Conservation (phyloP, 768 basidiomycete genomes). For the Tephrocybe sp. region DNA sequence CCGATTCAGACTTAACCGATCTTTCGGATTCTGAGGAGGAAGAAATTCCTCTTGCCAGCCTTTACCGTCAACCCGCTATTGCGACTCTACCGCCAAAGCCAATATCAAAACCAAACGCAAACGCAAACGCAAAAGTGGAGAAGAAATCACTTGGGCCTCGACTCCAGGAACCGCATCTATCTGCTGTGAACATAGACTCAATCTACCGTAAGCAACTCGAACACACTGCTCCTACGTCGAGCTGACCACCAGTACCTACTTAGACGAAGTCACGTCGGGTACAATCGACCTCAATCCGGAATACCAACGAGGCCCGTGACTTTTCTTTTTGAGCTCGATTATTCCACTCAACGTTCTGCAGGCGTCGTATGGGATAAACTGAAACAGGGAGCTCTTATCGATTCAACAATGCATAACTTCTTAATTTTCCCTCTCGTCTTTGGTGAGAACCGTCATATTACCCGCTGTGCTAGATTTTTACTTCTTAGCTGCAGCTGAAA, state of each 20-base stretch:
- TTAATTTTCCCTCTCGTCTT: conserved; percentile 71
- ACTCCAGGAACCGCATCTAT: conserved; percentile 26
- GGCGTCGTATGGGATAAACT: conserved; percentile 65
- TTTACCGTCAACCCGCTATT: conserved; percentile 18
- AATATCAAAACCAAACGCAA: too few relatives aligned
- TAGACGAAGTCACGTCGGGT: conserved; percentile 49
- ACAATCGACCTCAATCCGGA: conserved; percentile 60
- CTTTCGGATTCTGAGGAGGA: conserved; percentile 41
- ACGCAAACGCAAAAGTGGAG: conserved; percentile 14
- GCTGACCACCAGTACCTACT: too few relatives aligned
- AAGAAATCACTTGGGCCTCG: conserved; percentile 21
- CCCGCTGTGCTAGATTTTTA: too few relatives aligned
- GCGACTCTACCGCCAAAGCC: conserved; percentile 5
- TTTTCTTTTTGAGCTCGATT: conserved; percentile 3
- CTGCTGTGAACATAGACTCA: conserved; percentile 35
- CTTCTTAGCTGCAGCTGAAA: conserved; percentile 34
- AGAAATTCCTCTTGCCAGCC: conserved; percentile 19
- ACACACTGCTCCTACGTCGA: too few relatives aligned
- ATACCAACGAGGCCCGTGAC: conserved; percentile 57
- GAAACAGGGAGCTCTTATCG: conserved; percentile 63
- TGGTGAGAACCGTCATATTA: conserved; percentile 34
- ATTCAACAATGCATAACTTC: conserved; percentile 63
- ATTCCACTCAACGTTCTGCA: too few relatives aligned
- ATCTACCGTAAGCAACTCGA: too few relatives aligned
- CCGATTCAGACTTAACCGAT: conserved; percentile 48